These are phyloP conservation scores for Ophiostoma sp. DNA, from an alignment of 2,329 filamentous ascomycete species.

Conservation along the genomic window DNA sequence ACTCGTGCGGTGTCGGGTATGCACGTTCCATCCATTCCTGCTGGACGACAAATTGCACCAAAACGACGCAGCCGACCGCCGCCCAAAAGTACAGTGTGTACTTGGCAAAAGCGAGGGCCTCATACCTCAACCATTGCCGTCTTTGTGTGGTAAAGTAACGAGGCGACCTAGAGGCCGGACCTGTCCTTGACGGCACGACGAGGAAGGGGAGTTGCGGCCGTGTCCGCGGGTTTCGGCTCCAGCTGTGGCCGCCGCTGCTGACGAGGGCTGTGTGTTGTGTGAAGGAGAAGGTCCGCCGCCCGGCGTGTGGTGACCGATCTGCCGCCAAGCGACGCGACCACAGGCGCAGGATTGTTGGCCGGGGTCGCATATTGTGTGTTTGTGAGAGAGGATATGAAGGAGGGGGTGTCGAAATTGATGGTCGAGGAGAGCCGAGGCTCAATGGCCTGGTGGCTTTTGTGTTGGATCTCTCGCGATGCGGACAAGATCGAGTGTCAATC, in stretches of 20 bases:
- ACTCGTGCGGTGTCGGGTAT: slow-evolving; percentile 81
- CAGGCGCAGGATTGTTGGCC: slow-evolving; percentile 12
- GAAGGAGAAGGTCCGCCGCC: slow-evolving; percentile 18
- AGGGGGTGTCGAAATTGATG: background rate
- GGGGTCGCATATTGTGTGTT: slow-evolving; percentile 18
- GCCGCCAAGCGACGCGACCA: slow-evolving; percentile 18
- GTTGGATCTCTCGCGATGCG: background rate
- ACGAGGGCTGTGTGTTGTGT: slow-evolving; percentile 7
- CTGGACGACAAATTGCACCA: slow-evolving; percentile 65
- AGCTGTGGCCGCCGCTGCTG: slow-evolving; percentile 12
- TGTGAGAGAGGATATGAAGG: background rate
- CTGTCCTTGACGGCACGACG: slow-evolving; percentile 38
- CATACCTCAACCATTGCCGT: slow-evolving; percentile 67
- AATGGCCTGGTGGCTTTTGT: background rate
- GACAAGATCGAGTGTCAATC: background rate
- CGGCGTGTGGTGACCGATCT: background rate
- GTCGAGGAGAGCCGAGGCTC: background rate
- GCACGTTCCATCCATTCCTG: slow-evolving; percentile 74
- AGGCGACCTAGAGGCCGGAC: slow-evolving; percentile 40
- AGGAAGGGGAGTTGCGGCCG: slow-evolving; percentile 55
- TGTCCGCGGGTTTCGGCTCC: slow-evolving; percentile 19
- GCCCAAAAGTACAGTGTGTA: slow-evolving; percentile 68
- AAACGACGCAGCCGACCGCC: slow-evolving; percentile 57
- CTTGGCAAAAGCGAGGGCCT: slow-evolving; percentile 68
- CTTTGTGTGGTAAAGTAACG: slow-evolving; percentile 80